These are phyloP conservation scores for Paecilomyces fulvus DNA, from an alignment of 2,329 filamentous ascomycete species.

Conservation along the genomic window DNA sequence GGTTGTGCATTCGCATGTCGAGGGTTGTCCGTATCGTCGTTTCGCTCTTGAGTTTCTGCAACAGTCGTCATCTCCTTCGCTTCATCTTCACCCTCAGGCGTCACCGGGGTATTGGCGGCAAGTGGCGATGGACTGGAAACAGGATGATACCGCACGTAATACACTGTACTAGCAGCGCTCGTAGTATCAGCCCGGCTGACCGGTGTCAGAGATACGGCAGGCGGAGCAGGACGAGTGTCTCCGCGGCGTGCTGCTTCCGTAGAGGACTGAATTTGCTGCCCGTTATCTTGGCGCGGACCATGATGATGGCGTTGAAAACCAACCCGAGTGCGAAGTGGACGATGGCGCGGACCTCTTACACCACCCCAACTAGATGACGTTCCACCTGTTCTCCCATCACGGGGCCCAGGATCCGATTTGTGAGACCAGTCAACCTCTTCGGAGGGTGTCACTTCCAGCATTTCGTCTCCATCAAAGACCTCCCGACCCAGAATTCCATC, in stretches of 20 bases:
- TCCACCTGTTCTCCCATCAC: slow-evolving; percentile 28
- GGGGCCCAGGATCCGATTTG: slow-evolving; percentile 26
- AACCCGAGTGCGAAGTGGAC: slow-evolving; percentile 27
- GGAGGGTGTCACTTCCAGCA: slow-evolving; percentile 61
- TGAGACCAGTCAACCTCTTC: slow-evolving; percentile 46
- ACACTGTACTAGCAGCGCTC: slow-evolving; percentile 56
- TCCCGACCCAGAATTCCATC: slow-evolving; percentile 86
- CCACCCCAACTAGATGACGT: slow-evolving; percentile 31
- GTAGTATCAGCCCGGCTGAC: slow-evolving; percentile 53
- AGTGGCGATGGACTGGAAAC: slow-evolving; percentile 41
- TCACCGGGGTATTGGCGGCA: slow-evolving; percentile 12
- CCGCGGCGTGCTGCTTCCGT: slow-evolving; percentile 9
- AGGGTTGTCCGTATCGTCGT: slow-evolving; percentile 9
- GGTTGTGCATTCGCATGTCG: slow-evolving; percentile 20
- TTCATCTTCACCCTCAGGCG: slow-evolving; percentile 15
- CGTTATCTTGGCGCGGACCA: slow-evolving; percentile 8
- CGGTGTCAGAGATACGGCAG: slow-evolving; percentile 45
- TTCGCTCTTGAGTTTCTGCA: slow-evolving; percentile 15
- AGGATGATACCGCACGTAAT: slow-evolving; percentile 54
- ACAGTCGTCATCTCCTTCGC: slow-evolving; percentile 16
- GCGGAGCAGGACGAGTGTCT: slow-evolving; percentile 29
- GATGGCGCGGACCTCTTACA: slow-evolving; percentile 27
- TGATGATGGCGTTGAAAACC: slow-evolving; percentile 17
- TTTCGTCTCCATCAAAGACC: slow-evolving; percentile 89
- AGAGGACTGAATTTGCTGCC: slow-evolving; percentile 8